These are phyloP conservation scores for Pythium phragmitis DNA, from an alignment of 352 stramenopile genomes.

Conservation along the genomic window DNA sequence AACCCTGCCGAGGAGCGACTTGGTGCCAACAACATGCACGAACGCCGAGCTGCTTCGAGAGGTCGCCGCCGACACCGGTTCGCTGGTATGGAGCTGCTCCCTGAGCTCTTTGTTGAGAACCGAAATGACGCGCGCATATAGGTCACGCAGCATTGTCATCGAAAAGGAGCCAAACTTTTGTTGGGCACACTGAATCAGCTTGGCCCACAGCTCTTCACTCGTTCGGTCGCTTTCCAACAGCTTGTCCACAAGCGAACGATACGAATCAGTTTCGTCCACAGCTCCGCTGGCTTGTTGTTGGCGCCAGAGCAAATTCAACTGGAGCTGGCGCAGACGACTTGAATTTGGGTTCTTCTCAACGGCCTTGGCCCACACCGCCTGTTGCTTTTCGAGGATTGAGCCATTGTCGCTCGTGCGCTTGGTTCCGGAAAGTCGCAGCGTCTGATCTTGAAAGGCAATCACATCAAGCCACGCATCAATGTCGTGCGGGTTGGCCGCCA, in stretches of 20 bases:
- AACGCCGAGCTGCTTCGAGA: slow-evolving; percentile 15
- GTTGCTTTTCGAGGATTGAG: slow-evolving; percentile 62
- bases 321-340: slow-evolving; percentile 40
- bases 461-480: slow-evolving; percentile 65
- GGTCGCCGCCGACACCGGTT: background rate
- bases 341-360: slow-evolving; percentile 48
- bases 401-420: slow-evolving; percentile 18
- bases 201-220: slow-evolving; percentile 56
- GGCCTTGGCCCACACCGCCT: slow-evolving; percentile 55
- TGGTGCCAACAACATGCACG: slow-evolving; percentile 29
- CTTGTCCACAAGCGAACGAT: slow-evolving; percentile 43
- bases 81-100: slow-evolving; percentile 13
- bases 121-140: slow-evolving; percentile 64
- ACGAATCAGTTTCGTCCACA: slow-evolving; percentile 27
- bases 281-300: slow-evolving; percentile 13
- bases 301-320: slow-evolving; percentile 52
- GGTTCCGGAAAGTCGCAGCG: slow-evolving; percentile 30
- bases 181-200: slow-evolving; percentile 44
- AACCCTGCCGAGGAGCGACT: slow-evolving; percentile 26
- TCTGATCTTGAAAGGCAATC: slow-evolving; percentile 75
- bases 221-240: slow-evolving; percentile 50
- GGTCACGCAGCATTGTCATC: slow-evolving; percentile 58
- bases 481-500: slow-evolving; percentile 31
- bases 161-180: slow-evolving; percentile 77
- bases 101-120: slow-evolving; percentile 42